Conservation (phyloP, 148 eudicot species). For the Silene latifolia region DNA sequence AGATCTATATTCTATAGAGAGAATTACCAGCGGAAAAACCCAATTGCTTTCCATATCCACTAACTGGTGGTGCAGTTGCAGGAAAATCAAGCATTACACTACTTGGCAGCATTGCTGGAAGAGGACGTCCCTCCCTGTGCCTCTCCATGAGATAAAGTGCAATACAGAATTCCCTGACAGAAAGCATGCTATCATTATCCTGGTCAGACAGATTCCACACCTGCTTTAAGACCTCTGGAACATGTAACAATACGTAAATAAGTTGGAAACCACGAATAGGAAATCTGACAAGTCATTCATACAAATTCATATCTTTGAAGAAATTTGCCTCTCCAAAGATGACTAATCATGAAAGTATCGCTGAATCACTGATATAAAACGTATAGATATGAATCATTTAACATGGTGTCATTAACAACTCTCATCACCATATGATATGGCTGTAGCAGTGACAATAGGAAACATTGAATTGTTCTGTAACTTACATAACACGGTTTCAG, state of each 20-base stretch:
- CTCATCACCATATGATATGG: too few relatives aligned
- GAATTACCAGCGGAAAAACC: conserved; percentile 65
- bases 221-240: conserved; percentile 89
- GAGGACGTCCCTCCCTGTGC: conserved; percentile 89
- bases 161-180: conserved; percentile 90
- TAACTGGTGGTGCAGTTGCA: conserved; percentile 46
- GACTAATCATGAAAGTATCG: not conserved
- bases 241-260: conserved; percentile 28
- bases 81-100: conserved; percentile 53
- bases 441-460: too few relatives aligned
- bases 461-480: too few relatives aligned
- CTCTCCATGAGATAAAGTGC: conserved; percentile 98
- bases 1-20: conserved; percentile 2
- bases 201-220: conserved; percentile 99
- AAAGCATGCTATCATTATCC: conserved; percentile 98
- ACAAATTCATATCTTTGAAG: not conserved
- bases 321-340: not conserved
- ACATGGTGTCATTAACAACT: too few relatives aligned
- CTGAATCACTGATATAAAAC: not conserved
- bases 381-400: too few relatives aligned
- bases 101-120: conserved; percentile 69
- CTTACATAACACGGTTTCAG: too few relatives aligned
- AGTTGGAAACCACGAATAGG: conserved; percentile 13
- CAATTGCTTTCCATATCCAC: conserved; percentile 57
- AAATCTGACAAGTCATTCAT: not conserved